Conservation (phyloP, 768 basidiomycete species). For the Tulasnella sp. region DNA sequence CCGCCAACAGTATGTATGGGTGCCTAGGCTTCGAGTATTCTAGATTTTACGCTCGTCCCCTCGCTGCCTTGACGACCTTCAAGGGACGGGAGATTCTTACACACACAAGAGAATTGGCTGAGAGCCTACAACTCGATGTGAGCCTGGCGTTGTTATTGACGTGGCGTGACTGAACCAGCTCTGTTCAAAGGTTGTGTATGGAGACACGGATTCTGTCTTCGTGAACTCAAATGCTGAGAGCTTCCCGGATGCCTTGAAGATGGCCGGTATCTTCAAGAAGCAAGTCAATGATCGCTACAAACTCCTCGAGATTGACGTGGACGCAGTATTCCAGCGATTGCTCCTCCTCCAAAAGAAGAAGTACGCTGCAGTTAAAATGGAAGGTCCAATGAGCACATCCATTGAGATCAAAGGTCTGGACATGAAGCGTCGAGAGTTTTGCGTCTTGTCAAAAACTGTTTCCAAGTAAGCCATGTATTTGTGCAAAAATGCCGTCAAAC, state of each 20-base stretch:
- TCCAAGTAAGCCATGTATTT: slow-evolving; percentile 61
- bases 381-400: slow-evolving; percentile 62
- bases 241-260: slow-evolving; percentile 78
- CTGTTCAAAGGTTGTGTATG: slow-evolving; percentile 75
- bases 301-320: slow-evolving; percentile 92
- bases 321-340: slow-evolving; percentile 85
- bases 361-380: slow-evolving; percentile 93
- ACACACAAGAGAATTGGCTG: slow-evolving; percentile 84
- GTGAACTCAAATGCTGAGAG: slow-evolving; percentile 92
- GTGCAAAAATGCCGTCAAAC: neutral
- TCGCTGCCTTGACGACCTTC: slow-evolving; percentile 95
- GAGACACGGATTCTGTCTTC: slow-evolving; percentile 98
- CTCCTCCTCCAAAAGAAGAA: slow-evolving; percentile 97
- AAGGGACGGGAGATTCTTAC: slow-evolving; percentile 97
- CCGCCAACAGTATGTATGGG: slow-evolving; percentile 99
- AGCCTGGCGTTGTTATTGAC: slow-evolving; percentile 24
- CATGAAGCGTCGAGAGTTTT: slow-evolving; percentile 98
- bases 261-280: slow-evolving; percentile 87
- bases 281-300: slow-evolving; percentile 92
- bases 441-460: slow-evolving; percentile 77
- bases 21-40: slow-evolving; percentile 98
- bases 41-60: slow-evolving; percentile 87
- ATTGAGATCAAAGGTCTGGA: slow-evolving; percentile 95
- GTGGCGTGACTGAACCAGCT: neutral
- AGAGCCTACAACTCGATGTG: slow-evolving; percentile 80